Percentiles rank a stretch among this genome's conserved stretches.
These are phyloP conservation scores for Saccharomycopsis schoenii DNA, from an alignment of 805 yeast genomes.

Conservation along the genomic window DNA sequence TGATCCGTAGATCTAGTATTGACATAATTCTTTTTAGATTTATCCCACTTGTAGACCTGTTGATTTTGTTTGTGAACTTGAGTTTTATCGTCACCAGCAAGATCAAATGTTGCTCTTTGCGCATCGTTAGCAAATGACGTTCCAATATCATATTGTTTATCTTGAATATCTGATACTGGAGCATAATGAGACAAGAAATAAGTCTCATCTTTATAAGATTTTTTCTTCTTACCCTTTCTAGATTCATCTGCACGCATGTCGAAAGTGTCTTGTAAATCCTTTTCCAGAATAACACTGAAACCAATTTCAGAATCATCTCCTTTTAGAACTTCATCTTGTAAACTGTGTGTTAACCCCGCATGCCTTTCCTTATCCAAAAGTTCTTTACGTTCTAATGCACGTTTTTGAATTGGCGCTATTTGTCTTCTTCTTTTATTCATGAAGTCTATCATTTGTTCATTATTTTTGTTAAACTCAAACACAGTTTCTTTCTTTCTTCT, in stretches of 20 bases:
- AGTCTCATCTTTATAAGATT: constrained; percentile 63
- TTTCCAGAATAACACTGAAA: constrained; percentile 30
- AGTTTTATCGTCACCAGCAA: constrained; percentile 62
- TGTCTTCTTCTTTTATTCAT: constrained; percentile 84
- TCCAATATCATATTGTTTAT: constrained; percentile 48
- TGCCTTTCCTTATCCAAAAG: constrained; percentile 61
- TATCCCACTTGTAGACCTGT: constrained; percentile 81
- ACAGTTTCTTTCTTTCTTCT: constrained; percentile 80
- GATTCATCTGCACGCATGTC: constrained; percentile 41
- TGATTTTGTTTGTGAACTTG: constrained; percentile 55
- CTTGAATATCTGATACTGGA: constrained; percentile 69
- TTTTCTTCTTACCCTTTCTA: constrained; percentile 25
- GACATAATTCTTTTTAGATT: constrained; percentile 81
- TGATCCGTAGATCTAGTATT: constrained; percentile 71
- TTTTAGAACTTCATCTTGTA: constrained; percentile 61
- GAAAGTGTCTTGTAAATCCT: constrained; percentile 38
- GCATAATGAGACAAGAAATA: constrained; percentile 86
- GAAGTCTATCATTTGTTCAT: constrained; percentile 62
- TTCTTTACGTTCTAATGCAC: constrained; percentile 61
- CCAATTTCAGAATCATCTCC: constrained; percentile 26
- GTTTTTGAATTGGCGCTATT: constrained; percentile 77
- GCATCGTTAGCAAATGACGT: constrained; percentile 77
- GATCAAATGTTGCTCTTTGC: constrained; percentile 74
- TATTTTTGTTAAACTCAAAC: constrained; percentile 72
- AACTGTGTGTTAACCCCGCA: constrained; percentile 62